Conservation (phyloP, 2,329 filamentous ascomycete genomes). For the Shiraia sp. region DNA sequence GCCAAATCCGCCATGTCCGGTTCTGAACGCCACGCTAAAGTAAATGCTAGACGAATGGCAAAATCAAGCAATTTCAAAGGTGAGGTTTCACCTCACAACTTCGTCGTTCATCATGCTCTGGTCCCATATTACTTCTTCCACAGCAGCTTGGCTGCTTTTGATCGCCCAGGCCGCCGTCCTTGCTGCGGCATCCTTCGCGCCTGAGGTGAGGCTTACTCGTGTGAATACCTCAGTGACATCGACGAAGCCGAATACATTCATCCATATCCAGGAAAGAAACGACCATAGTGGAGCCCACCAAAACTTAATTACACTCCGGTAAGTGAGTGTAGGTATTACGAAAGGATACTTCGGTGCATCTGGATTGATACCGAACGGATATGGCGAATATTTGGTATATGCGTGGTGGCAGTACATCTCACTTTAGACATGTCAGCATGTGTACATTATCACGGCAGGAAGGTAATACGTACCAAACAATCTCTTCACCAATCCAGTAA, state of each 20-base stretch:
- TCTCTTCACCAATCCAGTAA: conserved; percentile 56
- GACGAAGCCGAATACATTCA: conserved; percentile 11
- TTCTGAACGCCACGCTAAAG: no score
- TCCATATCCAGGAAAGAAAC: conserved; percentile 22
- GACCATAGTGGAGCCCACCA: conserved; percentile 41
- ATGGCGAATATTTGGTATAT: conserved; percentile 51
- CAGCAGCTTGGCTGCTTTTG: conserved; percentile 5
- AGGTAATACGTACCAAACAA: conserved; percentile 47
- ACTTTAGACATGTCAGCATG: conserved; percentile 18
- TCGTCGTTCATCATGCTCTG: conserved; percentile 33
- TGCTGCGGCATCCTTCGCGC: neutral
- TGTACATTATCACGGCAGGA: neutral
- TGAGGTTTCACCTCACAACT: conserved; percentile 11
- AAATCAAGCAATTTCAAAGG: conserved; percentile 6
- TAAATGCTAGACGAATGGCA: neutral
- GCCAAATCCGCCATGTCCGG: neutral
- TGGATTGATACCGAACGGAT: conserved; percentile 55
- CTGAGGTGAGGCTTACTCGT: neutral
- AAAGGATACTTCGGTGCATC: conserved; percentile 60
- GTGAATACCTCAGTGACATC: neutral
- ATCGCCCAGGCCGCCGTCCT: conserved; percentile 9
- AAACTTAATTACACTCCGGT: conserved; percentile 40
- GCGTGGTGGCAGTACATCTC: conserved; percentile 57
- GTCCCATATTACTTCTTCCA: conserved; percentile 24
- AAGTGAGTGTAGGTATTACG: conserved; percentile 60